Evolutionary conservation across 352 stramenopile species (phyloP).

Genomic region (Detonula confervacea): DNA sequence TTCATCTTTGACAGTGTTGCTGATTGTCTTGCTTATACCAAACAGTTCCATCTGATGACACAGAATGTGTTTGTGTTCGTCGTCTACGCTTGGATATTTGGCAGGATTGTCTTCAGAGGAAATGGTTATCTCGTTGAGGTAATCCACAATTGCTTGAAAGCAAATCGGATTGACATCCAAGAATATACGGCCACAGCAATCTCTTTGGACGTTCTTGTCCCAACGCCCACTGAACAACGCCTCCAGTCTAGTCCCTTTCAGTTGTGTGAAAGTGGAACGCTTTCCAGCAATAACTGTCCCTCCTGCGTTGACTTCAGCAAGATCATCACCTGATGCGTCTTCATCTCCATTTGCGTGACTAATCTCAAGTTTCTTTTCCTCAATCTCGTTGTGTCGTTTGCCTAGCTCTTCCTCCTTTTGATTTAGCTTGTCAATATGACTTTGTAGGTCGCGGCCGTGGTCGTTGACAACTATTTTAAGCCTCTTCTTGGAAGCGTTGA

Average conservation of each 20-base stretch:
- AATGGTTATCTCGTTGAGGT: constrained; percentile 17
- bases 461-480: no score
- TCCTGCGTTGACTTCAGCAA: constrained; percentile 18
- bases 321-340: constrained; percentile 1
- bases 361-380: constrained; percentile 1
- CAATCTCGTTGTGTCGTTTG: no score
- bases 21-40: background rate
- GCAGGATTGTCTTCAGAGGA: constrained; percentile 11
- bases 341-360: background rate
- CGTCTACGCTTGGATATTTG: constrained; percentile 13
- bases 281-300: constrained; percentile 13
- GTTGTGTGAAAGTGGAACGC: constrained; percentile 11
- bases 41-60: constrained; percentile 17
- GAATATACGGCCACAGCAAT: constrained; percentile 12
- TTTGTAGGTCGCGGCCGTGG: no score
- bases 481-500: no score
- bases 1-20: constrained; percentile 5
- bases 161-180: constrained; percentile 12
- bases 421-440: no score
- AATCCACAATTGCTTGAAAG: constrained; percentile 9
- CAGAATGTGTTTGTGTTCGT: constrained; percentile 15
- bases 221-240: constrained; percentile 22
- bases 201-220: constrained; percentile 18
- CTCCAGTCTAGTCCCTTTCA: constrained; percentile 2
- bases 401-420: no score